Evolutionary conservation across 768 basidiomycete genomes (phyloP), one percentile per base, ranked within the genome.

Genomic region (Boletus bicolor): DNA sequence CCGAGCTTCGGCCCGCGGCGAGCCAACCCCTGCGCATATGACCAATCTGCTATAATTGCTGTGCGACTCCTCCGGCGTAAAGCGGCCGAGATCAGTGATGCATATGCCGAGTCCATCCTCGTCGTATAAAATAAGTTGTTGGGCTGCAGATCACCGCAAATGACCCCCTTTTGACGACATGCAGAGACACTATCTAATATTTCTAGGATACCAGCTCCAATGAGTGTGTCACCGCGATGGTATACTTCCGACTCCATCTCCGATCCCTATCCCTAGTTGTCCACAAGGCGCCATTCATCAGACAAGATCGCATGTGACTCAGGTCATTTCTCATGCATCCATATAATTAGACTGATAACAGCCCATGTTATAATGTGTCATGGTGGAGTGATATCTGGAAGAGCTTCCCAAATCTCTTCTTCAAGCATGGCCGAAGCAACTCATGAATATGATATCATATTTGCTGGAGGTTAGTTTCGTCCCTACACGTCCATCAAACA

Each of bases 381-480:
- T 14, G 9, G 26, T 32, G 19, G 12, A 24, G 17, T 30, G 38
- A 3, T 9, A 21, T 54, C 45, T 60, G 34, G 24, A 8, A 36
- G 21, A 44, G n/a, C 39, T 36, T 30, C 21, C 9, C 24, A 26
- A 39, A 44, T 34, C 30, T 35, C 36, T 7, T 38, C 49, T 51
- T 15, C 39, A 15, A 48, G 24, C 45, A 65, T 63, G 64, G 45
- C 46, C 7, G 43, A 54, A 35, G 9, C 38, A 45, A 36, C 43
- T 36, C 14, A 46, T 11, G 48, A 59, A 48, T 78, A 76, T 56
- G 81, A 84, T 56, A 76, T 85, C 19, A 76, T 85, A 56, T 79
- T 85, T 55, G 81, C 79, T 32, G 84, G 84, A 60, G 84, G 84
- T 84, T 39, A 28, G 65, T 57, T 36, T 37, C 36, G 5, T 44